Percentiles rank a stretch among this genome's conserved stretches.
Conservation (phyloP, 805 yeast genomes). For the Zygotorulaspora sp. region DNA sequence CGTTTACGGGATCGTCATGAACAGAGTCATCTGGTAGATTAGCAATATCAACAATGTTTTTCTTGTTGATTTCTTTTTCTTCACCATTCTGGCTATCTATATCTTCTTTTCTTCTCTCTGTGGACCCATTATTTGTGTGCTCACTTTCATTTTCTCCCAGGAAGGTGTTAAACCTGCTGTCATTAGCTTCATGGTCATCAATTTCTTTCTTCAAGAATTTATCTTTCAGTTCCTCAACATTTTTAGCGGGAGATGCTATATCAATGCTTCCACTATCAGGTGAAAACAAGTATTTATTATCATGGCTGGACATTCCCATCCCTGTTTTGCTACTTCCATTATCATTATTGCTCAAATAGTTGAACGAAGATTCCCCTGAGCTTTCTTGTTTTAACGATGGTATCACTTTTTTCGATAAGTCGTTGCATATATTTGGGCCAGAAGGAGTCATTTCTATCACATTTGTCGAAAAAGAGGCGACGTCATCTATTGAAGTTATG, state of each 20-base stretch:
- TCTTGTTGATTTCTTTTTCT: slow-evolving; percentile 5
- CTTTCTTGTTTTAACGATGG: slow-evolving; percentile 5
- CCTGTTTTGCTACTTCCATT: slow-evolving; percentile 3
- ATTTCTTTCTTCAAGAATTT: slow-evolving; percentile 24
- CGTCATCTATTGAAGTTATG: slow-evolving; percentile 29
- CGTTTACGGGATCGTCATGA: slow-evolving; percentile 62
- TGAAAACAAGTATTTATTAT: slow-evolving; percentile 28
- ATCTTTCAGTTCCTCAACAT: slow-evolving; percentile 30
- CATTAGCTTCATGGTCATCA: slow-evolving; percentile 13
- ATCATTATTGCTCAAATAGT: slow-evolving; percentile 8
- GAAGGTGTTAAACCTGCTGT: slow-evolving; percentile 4
- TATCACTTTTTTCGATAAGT: slow-evolving; percentile 1
- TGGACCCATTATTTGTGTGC: slow-evolving; percentile 7
- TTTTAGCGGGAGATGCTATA: slow-evolving; percentile 33
- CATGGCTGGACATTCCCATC: slow-evolving; percentile 5
- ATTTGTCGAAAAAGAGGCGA: slow-evolving; percentile 17
- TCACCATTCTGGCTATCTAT: too few relatives aligned
- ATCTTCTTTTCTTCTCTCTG: slow-evolving; percentile 10
- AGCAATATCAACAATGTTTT: slow-evolving; percentile 62
- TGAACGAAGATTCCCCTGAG: slow-evolving; percentile 13
- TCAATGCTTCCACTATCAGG: slow-evolving; percentile 29
- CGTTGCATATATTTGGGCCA: not conserved
- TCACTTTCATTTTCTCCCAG: slow-evolving; percentile 9
- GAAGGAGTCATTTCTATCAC: not conserved
- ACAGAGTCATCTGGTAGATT: slow-evolving; percentile 77